Percentiles rank a stretch among this genome's conserved stretches.
phyloP scores from a whole-genome alignment of 148 eudicot genomes.

The Linanthus parryae region DNA sequence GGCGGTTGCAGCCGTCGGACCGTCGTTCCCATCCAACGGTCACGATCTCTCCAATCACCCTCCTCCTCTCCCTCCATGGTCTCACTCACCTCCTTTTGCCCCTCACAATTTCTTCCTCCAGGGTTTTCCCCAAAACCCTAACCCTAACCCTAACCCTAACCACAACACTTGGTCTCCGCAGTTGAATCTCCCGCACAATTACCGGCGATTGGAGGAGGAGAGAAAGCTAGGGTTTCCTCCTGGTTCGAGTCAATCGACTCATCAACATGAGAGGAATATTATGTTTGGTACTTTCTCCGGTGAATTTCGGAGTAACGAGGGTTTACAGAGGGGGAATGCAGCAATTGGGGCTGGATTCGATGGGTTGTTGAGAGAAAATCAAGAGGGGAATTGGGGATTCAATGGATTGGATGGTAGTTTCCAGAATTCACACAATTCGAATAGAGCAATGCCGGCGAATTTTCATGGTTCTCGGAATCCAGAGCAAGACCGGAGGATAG shows the following conservation, averaged over 20 bases:
- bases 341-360: neutral
- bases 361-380: neutral
- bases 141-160: slow-evolving; percentile 30
- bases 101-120: slow-evolving; percentile 39
- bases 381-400: neutral
- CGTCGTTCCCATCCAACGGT: slow-evolving; percentile 17
- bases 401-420: slow-evolving; percentile 6
- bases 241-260: no score
- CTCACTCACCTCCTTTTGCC: slow-evolving; percentile 24
- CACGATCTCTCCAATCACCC: slow-evolving; percentile 12
- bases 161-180: no score
- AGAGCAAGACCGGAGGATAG: slow-evolving; percentile 12
- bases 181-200: no score
- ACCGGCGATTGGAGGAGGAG: no score
- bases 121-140: slow-evolving; percentile 37
- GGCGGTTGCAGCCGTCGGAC: slow-evolving; percentile 26
- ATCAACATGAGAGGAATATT: slow-evolving; percentile 19
- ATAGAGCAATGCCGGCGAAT: slow-evolving; percentile 1
- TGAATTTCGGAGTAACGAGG: slow-evolving; percentile 9
- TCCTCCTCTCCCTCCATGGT: slow-evolving; percentile 14
- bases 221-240: slow-evolving; percentile 12
- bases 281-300: slow-evolving; percentile 36
- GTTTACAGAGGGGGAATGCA: neutral
- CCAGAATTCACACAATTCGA: slow-evolving; percentile 8
- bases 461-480: slow-evolving; percentile 3